Percentiles rank a stretch among this genome's conserved stretches.
These are phyloP conservation scores for Aspergillus sp. DNA, from an alignment of 2,329 filamentous ascomycete genomes.

Conservation along the genomic window DNA sequence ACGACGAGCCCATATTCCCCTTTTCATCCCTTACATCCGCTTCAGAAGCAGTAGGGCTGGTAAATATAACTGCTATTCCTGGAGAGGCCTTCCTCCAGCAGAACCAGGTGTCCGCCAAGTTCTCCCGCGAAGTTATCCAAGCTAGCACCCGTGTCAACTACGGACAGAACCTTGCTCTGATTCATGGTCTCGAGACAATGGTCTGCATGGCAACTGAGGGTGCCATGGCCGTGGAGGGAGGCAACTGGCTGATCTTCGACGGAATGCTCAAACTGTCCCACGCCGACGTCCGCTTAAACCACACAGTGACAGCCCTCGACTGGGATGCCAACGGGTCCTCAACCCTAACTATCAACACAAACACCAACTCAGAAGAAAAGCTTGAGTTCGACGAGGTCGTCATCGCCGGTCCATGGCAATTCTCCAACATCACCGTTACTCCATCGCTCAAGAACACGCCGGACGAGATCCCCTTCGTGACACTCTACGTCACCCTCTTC, in stretches of 20 bases:
- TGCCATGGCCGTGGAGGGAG: slow-evolving; percentile 74
- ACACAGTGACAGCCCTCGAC: slow-evolving; percentile 64
- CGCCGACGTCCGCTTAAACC: slow-evolving; percentile 65
- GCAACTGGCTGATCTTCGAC: slow-evolving; percentile 95
- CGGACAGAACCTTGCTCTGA: slow-evolving; percentile 79
- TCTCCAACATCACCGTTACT: slow-evolving; percentile 64
- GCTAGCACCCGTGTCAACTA: slow-evolving; percentile 93
- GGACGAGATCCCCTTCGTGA: slow-evolving; percentile 80
- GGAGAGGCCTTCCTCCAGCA: slow-evolving; percentile 70
- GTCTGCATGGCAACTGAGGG: slow-evolving; percentile 88
- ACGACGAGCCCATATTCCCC: slow-evolving; percentile 79
- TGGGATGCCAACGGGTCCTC: slow-evolving; percentile 43
- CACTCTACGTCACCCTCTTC: slow-evolving; percentile 87
- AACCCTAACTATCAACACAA: slow-evolving; percentile 42
- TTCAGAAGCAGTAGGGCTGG: slow-evolving; percentile 67
- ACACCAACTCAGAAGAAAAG: slow-evolving; percentile 18
- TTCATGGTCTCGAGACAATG: slow-evolving; percentile 89
- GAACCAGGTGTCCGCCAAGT: slow-evolving; percentile 67
- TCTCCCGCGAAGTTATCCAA: slow-evolving; percentile 81
- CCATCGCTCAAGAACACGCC: slow-evolving; percentile 55
- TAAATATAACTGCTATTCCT: slow-evolving; percentile 66
- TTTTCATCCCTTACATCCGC: slow-evolving; percentile 74
- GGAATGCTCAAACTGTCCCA: slow-evolving; percentile 69
- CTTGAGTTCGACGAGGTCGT: slow-evolving; percentile 73
- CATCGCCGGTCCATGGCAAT: slow-evolving; percentile 82